Evolutionary conservation across 129 eudicot species (phyloP).

Genomic region (Saposhnikovia divaricata): DNA sequence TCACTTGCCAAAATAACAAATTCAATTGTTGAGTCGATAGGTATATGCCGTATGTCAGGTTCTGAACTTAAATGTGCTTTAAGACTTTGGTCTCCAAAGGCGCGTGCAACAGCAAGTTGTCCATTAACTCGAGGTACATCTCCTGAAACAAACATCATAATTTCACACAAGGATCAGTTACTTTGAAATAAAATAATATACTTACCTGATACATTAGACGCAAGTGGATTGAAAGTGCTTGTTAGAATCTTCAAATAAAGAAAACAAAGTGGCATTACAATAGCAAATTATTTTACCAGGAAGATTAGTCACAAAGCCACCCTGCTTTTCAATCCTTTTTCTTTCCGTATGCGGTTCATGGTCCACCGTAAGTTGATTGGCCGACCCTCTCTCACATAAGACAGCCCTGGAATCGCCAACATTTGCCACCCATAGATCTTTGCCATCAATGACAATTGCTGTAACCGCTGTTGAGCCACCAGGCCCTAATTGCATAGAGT

Average conservation of each 20-base stretch:
- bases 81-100: conserved; percentile 87
- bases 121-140: conserved; percentile 94
- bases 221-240: not conserved
- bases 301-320: conserved; percentile 79
- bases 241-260: not conserved
- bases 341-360: conserved; percentile 77
- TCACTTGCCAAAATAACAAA: conserved; percentile 82
- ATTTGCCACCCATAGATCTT: conserved; percentile 79
- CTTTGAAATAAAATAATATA: not conserved
- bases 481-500: conserved; percentile 61
- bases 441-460: conserved; percentile 82
- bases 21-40: conserved; percentile 49
- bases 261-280: not conserved
- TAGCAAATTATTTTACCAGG: conserved; percentile 38
- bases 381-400: conserved; percentile 51
- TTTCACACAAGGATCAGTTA: not conserved
- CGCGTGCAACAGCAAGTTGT: conserved; percentile 92
- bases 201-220: not conserved
- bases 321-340: conserved; percentile 64
- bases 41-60: conserved; percentile 68
- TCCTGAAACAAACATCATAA: conserved; percentile 31
- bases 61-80: conserved; percentile 86
- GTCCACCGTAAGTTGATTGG: conserved; percentile 71
- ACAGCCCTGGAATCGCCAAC: conserved; percentile 90
- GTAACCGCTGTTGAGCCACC: conserved; percentile 97